Percentiles rank a stretch among this genome's conserved stretches.
Conservation (phyloP, 2,329 filamentous ascomycete species). For the Fusarium incarnatum region DNA sequence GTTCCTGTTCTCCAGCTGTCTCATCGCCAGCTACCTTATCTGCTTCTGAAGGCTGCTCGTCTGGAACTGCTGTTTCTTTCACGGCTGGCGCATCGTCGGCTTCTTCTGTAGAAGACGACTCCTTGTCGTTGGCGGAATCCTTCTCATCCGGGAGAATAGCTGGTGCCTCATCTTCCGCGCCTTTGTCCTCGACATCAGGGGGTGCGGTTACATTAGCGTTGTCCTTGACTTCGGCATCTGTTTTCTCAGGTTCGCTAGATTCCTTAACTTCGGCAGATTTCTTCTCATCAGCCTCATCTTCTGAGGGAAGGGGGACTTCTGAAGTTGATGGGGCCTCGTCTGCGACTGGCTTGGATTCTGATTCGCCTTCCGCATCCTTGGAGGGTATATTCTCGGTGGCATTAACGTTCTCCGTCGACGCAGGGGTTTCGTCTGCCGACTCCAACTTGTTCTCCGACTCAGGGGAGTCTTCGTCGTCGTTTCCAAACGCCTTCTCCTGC, state of each 20-base stretch:
- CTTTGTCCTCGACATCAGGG: neutral
- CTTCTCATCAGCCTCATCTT: neutral
- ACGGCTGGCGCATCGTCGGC: neutral
- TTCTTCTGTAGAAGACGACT: neutral
- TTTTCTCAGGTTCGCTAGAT: constrained; percentile 6
- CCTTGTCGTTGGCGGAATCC: neutral
- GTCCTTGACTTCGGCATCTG: constrained; percentile 5
- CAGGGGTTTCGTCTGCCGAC: neutral
- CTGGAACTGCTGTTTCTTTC: neutral
- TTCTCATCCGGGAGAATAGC: neutral
- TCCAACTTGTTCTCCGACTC: constrained; percentile 4
- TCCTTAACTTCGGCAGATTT: constrained; percentile 2
- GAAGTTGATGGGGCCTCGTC: neutral
- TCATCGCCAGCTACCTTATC: constrained; percentile 5
- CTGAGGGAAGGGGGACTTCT: neutral
- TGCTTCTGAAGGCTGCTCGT: constrained; percentile 5
- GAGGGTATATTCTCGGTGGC: neutral
- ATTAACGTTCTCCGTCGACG: neutral
- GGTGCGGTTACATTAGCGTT: neutral
- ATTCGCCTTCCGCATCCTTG: constrained; percentile 1
- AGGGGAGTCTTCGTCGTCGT: neutral
- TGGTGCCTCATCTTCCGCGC: neutral
- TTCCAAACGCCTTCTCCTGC: neutral
- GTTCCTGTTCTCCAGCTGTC: neutral
- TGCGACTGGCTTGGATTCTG: neutral